phyloP scores from a whole-genome alignment of 2,329 filamentous ascomycete species.

The Apiospora kogelbergensis region DNA sequence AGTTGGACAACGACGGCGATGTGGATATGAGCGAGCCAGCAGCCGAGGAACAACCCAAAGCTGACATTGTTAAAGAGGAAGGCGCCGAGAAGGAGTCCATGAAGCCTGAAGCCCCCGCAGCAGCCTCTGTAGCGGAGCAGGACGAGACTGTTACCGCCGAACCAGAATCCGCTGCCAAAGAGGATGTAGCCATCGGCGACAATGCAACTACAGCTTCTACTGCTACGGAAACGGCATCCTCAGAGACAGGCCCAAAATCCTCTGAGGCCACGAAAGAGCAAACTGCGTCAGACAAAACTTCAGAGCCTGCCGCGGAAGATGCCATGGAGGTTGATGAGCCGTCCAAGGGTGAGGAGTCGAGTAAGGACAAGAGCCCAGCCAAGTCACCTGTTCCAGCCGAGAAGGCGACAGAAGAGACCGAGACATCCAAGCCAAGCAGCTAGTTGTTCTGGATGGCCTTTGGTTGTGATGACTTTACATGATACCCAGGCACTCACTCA shows the following conservation, averaged over 20 bases:
- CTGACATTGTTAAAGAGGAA: conserved; percentile 40
- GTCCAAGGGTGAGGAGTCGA: background rate
- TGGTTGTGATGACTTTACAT: background rate
- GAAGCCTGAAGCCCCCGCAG: background rate
- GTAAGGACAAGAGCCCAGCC: conserved; percentile 15
- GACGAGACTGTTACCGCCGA: background rate
- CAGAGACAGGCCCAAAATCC: conserved; percentile 6
- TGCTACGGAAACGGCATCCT: conserved; percentile 7
- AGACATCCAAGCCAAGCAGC: background rate
- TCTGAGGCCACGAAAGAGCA: conserved; percentile 5
- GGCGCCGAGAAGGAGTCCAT: background rate
- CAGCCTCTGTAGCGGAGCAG: background rate
- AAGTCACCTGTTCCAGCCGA: background rate
- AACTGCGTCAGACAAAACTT: background rate
- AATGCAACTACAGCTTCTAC: background rate
- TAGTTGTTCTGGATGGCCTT: background rate
- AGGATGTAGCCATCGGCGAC: background rate
- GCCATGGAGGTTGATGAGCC: conserved; percentile 11
- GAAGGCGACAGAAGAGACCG: conserved; percentile 1
- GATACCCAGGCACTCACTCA: background rate
- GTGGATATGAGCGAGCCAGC: conserved; percentile 49
- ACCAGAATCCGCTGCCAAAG: background rate
- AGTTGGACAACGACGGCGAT: conserved; percentile 49
- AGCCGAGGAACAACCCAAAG: conserved; percentile 27
- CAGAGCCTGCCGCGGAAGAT: background rate